Base-by-base conservation (phyloP, 2,329 filamentous ascomycete species). In the Aspergillus felis region DNA sequence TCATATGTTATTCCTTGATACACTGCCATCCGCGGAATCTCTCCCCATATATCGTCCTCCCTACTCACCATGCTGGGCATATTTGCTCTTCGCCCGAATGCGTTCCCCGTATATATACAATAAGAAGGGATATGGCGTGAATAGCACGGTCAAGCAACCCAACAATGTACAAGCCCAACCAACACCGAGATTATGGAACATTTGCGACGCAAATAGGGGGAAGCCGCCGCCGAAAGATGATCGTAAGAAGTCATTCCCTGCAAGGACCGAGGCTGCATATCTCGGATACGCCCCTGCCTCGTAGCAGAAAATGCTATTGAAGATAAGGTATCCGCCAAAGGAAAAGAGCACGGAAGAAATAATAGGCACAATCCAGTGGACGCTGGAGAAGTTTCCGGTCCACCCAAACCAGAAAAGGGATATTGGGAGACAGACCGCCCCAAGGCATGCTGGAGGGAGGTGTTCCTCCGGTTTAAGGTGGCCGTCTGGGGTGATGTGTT, bases 371-470 rank as follows among this genome's bases (percentile, higher is more conserved):
- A 63, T 64, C 68, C 69, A 72, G 51, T 66, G 68, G 14, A 71
- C 65, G 7, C 50, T 24, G 10, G 62, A 17, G 1, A 57, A 69
- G 41, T 63, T 70, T 2, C 62, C 66, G 0, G 69, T 69, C 70
- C 70, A 72, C 1, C 68, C 65, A 51, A 72, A 69, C 72, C 69
- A 75, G 50, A 75, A 74, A 1, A 74, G 58, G 1, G 72, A 72
- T 12, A 66, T 55, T 17, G 72, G 61, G 47, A 75, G 72, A 0
- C 71, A 25, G 0, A 68, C 64, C 3, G 65, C 72, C 3, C 69
- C 69, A 2, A 71, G 6, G 20, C 69, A 60, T 1, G 62, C 51
- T 0, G 68, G 67, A 1, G 58, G 57, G 0, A 71, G 56, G 12
- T 69, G 68, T 66, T 67, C 69, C 55, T 72, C 69, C 0, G 69